Base-by-base conservation (phyloP, 208 protist species). In the Acanthamoeba royreba region DNA sequence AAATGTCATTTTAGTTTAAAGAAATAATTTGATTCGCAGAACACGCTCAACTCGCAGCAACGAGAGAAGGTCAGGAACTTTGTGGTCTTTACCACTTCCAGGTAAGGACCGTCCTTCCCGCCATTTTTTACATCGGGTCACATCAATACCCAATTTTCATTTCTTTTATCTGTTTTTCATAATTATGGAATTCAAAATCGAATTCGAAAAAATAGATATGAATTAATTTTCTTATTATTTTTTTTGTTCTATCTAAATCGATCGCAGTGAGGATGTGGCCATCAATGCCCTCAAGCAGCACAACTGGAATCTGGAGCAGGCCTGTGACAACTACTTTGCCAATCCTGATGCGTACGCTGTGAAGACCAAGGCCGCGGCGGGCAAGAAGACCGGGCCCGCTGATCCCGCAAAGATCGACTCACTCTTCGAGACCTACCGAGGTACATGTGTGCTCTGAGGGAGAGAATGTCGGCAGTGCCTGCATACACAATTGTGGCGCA, bases 221-320 rank as follows among this genome's bases (percentile, higher is more conserved):
- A n/a, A 52, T 28, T 38, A 55, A 55, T 85, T 85, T 85, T 74
- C 13, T 38, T 40, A 13, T 28, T 74, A 9, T 15, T 74, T 38
- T 74, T 28, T 74, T 74, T 8, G 11, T 28, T 74, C 63, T 28
- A 22, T 61, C 17, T 61, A 17, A 17, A 28, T 25, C 52, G 17
- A 28, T 17, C 33, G 13, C 45, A 81, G 45, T 28, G 61, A 79
- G 25, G 49, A 45, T 9, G 46, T 79, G 4, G 92, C 92, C 0
- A 46, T 74, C 31, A 38, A 87, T 33, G 43, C 45, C n/a, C 92
- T 94, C 11, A 45, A 52, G 31, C 69, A 72, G 25, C 22, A 28
- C 22, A 40, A 74, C 9, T 94, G 83, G 81, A 81, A 92, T 46
- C 42, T 94, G 47, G 81, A 94, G 66, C 22, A 43, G 5, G 92